Conservation (phyloP, 352 stramenopile genomes). For the Phytophthora syringae region DNA sequence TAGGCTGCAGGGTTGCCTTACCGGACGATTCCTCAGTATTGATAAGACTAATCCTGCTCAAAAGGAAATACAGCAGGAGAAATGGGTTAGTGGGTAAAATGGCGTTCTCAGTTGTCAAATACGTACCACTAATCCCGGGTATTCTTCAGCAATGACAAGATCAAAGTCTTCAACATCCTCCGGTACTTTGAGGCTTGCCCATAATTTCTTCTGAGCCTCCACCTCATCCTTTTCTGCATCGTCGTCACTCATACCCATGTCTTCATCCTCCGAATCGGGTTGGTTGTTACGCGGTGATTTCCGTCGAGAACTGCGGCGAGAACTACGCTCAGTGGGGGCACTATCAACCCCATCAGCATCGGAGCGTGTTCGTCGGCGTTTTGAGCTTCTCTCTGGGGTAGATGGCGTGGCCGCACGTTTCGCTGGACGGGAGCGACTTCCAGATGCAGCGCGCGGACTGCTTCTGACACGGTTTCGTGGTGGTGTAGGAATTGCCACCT, state of each 20-base stretch:
- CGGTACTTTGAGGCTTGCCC: slow-evolving; percentile 30
- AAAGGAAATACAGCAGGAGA: slow-evolving; percentile 3
- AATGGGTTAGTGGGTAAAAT: background rate
- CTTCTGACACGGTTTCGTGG: slow-evolving; percentile 32
- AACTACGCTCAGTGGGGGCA: slow-evolving; percentile 5
- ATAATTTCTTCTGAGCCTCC: slow-evolving; percentile 27
- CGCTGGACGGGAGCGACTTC: slow-evolving; percentile 14
- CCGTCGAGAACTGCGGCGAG: slow-evolving; percentile 24
- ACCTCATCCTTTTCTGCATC: slow-evolving; percentile 16
- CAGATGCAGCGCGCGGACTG: slow-evolving; percentile 21
- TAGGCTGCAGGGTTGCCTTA: slow-evolving; percentile 5
- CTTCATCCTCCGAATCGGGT: slow-evolving; percentile 21
- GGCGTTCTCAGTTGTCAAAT: slow-evolving; percentile 5
- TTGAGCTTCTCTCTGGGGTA: slow-evolving; percentile 30
- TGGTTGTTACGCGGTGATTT: slow-evolving; percentile 31
- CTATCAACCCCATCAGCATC: no score
- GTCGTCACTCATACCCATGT: slow-evolving; percentile 12
- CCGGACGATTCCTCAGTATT: slow-evolving; percentile 2
- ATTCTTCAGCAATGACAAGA: slow-evolving; percentile 46
- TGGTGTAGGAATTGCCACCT: slow-evolving; percentile 12
- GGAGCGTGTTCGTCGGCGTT: slow-evolving; percentile 34
- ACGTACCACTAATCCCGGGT: slow-evolving; percentile 51
- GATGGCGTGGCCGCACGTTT: slow-evolving; percentile 13
- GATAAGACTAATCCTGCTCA: slow-evolving; percentile 29
- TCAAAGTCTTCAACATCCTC: slow-evolving; percentile 45